phyloP scores from a whole-genome alignment of 352 stramenopile genomes.

The Phytophthora melonis region DNA sequence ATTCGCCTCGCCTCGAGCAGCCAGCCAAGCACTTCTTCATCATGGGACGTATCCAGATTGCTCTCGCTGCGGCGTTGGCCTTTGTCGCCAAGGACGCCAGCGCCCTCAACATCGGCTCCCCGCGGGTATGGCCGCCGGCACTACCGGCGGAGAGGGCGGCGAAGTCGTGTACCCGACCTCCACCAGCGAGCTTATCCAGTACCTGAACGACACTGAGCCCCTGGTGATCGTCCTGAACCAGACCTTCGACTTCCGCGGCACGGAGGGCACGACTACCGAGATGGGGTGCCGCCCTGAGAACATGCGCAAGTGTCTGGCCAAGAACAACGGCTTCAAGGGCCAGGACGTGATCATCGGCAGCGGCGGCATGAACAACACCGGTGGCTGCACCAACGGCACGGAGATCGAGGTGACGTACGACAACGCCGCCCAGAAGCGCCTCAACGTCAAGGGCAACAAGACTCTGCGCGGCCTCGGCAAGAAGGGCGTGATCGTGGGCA shows the following conservation, averaged over 20 bases:
- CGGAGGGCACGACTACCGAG: slow-evolving; percentile 48
- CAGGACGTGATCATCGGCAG: slow-evolving; percentile 53
- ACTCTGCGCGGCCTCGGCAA: slow-evolving; percentile 49
- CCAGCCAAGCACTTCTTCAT: slow-evolving; percentile 4
- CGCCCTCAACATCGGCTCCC: slow-evolving; percentile 30
- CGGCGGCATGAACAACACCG: slow-evolving; percentile 55
- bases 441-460: slow-evolving; percentile 51
- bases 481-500: slow-evolving; percentile 51
- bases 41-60: slow-evolving; percentile 28
- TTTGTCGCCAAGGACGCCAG: slow-evolving; percentile 13
- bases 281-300: slow-evolving; percentile 41
- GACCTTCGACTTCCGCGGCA: slow-evolving; percentile 49
- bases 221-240: slow-evolving; percentile 51
- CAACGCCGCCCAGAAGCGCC: slow-evolving; percentile 34
- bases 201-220: slow-evolving; percentile 33
- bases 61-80: slow-evolving; percentile 8
- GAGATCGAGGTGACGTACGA: slow-evolving; percentile 36
- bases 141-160: slow-evolving; percentile 41
- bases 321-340: slow-evolving; percentile 48
- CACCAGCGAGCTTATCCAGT: slow-evolving; percentile 38
- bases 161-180: slow-evolving; percentile 37
- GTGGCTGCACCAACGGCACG: slow-evolving; percentile 51
- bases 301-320: slow-evolving; percentile 42
- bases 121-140: slow-evolving; percentile 36
- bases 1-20: slow-evolving; percentile 19